Conservation (phyloP, 2,329 filamentous ascomycete species). For the Colletotrichum siamense region DNA sequence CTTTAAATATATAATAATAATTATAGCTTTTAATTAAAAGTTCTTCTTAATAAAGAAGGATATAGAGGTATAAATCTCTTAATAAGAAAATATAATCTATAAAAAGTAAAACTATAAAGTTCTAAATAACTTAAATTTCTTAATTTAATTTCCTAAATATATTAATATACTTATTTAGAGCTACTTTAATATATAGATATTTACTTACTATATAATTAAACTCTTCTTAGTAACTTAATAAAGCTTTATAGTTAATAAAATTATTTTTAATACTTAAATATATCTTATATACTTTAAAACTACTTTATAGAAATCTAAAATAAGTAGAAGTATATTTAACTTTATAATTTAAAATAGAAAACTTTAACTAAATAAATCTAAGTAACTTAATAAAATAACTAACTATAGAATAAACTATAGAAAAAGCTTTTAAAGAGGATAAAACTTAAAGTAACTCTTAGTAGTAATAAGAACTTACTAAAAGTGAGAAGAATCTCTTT, state of each 20-base stretch:
- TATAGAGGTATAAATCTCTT: background rate
- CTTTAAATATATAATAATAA: background rate
- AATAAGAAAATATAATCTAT: background rate
- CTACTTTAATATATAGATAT: background rate
- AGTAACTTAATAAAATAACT: background rate
- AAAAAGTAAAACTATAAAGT: background rate
- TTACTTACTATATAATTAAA: background rate
- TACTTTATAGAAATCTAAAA: background rate
- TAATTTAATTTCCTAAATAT: background rate
- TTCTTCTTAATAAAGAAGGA: background rate
- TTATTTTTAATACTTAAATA: background rate
- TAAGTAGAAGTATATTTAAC: background rate
- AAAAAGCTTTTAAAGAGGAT: background rate
- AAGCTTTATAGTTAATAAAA: rapidly evolving
- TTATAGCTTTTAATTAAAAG: background rate
- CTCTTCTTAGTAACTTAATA: rapidly evolving
- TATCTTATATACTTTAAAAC: background rate
- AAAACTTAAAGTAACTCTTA: background rate
- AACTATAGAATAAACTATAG: background rate
- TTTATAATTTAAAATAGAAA: background rate
- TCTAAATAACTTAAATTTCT: background rate
- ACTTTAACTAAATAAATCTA: background rate
- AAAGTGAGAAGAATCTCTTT: background rate
- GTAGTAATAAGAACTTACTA: background rate
- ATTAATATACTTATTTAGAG: background rate